These are phyloP conservation scores for Triticum turgidum DNA, from an alignment of 176 grass and related monocot genomes.

Conservation along the genomic window DNA sequence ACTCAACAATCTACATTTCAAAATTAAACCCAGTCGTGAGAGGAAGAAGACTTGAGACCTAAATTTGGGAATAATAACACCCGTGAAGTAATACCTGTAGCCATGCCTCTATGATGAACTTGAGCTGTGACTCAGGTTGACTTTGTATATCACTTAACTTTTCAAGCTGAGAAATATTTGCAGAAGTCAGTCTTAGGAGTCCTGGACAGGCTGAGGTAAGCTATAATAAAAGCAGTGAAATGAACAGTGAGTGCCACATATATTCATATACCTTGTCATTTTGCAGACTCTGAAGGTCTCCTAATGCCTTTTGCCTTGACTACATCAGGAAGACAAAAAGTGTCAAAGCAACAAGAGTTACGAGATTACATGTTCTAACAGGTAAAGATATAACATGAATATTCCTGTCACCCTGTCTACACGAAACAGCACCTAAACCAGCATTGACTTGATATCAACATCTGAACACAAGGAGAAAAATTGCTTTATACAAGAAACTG, in stretches of 20 bases:
- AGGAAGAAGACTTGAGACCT: not conserved
- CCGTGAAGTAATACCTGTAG: constrained; percentile 67
- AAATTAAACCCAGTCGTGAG: constrained; percentile 8
- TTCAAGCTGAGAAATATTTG: constrained; percentile 76
- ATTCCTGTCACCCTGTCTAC: not conserved
- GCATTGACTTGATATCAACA: not conserved
- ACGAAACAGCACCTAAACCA: constrained; percentile 8
- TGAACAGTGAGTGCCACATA: not conserved
- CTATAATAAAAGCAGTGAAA: constrained; percentile 1
- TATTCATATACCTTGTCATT: constrained; percentile 77
- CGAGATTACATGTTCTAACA: constrained; percentile 15
- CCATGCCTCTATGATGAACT: constrained; percentile 99
- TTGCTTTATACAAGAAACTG: not conserved
- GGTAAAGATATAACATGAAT: not conserved
- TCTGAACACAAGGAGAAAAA: constrained; percentile 7
- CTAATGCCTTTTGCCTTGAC: constrained; percentile 95
- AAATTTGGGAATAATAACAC: not conserved
- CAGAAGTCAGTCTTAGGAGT: not conserved
- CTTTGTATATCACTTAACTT: constrained; percentile 95
- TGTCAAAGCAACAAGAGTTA: constrained; percentile 22
- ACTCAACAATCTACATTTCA: constrained; percentile 88
- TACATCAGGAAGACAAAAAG: constrained; percentile 39
- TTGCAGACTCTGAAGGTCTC: constrained; percentile 83
- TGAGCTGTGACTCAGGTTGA: constrained; percentile 97
- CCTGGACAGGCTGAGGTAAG: constrained; percentile 8